Evolutionary conservation across 805 yeast species (phyloP).

Genomic region (Alloascoidea africana): DNA sequence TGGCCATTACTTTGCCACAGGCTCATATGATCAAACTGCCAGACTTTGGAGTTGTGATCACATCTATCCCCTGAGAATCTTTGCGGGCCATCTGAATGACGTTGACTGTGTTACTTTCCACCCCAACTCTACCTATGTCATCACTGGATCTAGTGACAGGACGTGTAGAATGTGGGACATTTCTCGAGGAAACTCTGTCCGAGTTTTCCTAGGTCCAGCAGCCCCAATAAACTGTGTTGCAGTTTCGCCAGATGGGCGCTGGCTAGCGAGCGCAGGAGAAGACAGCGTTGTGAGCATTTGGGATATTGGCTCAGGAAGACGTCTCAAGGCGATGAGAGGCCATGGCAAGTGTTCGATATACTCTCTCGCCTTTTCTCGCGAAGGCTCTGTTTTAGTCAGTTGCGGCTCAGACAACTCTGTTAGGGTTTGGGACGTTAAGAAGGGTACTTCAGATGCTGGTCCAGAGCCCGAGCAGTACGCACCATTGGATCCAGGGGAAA

Average conservation of each 20-base stretch:
- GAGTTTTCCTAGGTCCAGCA: slow-evolving; percentile 85
- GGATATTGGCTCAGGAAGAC: slow-evolving; percentile 88
- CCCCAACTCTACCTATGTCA: slow-evolving; percentile 87
- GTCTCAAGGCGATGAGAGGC: slow-evolving; percentile 84
- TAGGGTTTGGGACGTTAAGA: slow-evolving; percentile 90
- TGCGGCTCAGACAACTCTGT: slow-evolving; percentile 89
- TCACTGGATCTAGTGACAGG: slow-evolving; percentile 92
- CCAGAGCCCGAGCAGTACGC: slow-evolving; percentile 59
- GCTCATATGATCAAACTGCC: slow-evolving; percentile 95
- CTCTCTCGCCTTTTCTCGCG: slow-evolving; percentile 71
- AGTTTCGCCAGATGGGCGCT: slow-evolving; percentile 92
- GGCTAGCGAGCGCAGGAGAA: slow-evolving; percentile 92
- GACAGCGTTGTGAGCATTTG: slow-evolving; percentile 80
- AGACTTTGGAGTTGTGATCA: slow-evolving; percentile 97
- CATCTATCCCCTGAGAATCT: slow-evolving; percentile 86
- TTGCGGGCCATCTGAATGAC: slow-evolving; percentile 95
- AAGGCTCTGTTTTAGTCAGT: slow-evolving; percentile 79
- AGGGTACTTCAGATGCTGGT: slow-evolving; percentile 67
- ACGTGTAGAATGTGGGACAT: slow-evolving; percentile 98
- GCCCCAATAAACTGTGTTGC: slow-evolving; percentile 79
- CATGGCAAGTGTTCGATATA: slow-evolving; percentile 83
- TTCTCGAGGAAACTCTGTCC: slow-evolving; percentile 71
- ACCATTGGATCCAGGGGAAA: not conserved
- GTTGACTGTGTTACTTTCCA: slow-evolving; percentile 93
- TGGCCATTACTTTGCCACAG: slow-evolving; percentile 97